Conservation (phyloP, 441 rosid species). For the Adansonia madagascariensis region DNA sequence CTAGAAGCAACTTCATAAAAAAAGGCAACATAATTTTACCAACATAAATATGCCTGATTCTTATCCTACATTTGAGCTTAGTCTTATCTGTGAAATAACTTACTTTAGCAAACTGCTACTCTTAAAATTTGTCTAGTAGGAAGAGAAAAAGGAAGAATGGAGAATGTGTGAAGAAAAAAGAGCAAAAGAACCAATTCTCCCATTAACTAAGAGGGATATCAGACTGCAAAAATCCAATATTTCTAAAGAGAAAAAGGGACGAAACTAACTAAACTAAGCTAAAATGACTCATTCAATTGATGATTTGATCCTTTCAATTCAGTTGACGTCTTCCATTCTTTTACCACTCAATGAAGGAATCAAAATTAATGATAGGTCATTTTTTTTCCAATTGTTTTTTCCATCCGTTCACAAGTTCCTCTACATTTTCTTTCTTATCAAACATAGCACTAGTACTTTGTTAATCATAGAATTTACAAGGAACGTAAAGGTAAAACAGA, state of each 20-base stretch:
- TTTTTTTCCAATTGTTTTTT: too few relatives aligned
- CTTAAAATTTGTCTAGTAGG: background rate
- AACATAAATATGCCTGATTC: background rate
- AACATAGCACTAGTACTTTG: too few relatives aligned
- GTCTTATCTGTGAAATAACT: background rate
- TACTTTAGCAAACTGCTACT: slow-evolving; percentile 6
- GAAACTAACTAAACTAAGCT: background rate
- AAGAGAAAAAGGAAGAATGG: background rate
- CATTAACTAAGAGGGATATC: background rate
- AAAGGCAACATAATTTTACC: background rate
- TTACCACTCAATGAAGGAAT: background rate
- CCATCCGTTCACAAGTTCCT: background rate
- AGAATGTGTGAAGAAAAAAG: background rate
- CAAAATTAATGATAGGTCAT: background rate
- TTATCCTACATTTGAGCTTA: background rate
- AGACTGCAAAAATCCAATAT: background rate
- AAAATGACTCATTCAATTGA: slow-evolving; percentile 9
- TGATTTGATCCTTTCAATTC: background rate
- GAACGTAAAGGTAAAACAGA: too few relatives aligned
- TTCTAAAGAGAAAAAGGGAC: background rate
- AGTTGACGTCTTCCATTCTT: background rate
- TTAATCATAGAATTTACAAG: too few relatives aligned
- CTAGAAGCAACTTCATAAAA: background rate
- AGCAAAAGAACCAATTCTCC: background rate
- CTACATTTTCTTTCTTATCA: background rate